Base-by-base conservation (phyloP, 1,284 basidiomycete species). In the Laetiporus sulphureus region DNA sequence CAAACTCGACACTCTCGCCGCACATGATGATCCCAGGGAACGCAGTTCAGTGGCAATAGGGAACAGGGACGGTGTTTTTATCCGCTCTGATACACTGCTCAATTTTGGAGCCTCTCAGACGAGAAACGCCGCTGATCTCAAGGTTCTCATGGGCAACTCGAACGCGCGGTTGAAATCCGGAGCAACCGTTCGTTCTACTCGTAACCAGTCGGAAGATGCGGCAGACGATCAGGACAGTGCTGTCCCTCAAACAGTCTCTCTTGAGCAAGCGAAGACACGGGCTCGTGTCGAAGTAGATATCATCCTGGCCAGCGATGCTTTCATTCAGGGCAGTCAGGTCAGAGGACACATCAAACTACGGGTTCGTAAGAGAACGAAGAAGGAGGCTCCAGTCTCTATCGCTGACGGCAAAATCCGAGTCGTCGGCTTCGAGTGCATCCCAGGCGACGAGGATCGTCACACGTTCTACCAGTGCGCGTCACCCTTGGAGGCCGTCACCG, bases 201-300 rank as follows among this genome's bases (percentile, higher is more conserved):
- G 52, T 24, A 31, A 31, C 8, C 27, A 46, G 44, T 36, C 46
- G 32, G 37, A 35, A 45, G 40, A 35, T 41, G 42, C 32, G n/a
- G 52, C 52, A 25, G 57, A 59, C 25, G 47, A 41, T 3, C 32
- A 42, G 12, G 38, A 40, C 3, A 36, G 42, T 19, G 34, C 35
- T 12, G 46, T 54, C 13, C 32, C 10, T 5, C 35, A 41, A 16
- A 36, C 56, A 5, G 64, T 77, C 3, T 54, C 61, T 40, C 58
- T 85, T 44, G 77, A 90, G 66, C 77, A 83, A 62, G 75, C 77
- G 36, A 75, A 84, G 67, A 53, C 69, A 10, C 71, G 70, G 22
- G 80, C 90, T 2, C 79, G 90, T 22, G 86, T 96, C 1, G 85
- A 90, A 56, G 71, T 96, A 5, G 91, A 96, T 52, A 75, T 97